Evolutionary conservation across 2,329 filamentous ascomycete species (phyloP).

Genomic region (Aspergillus intermedius): DNA sequence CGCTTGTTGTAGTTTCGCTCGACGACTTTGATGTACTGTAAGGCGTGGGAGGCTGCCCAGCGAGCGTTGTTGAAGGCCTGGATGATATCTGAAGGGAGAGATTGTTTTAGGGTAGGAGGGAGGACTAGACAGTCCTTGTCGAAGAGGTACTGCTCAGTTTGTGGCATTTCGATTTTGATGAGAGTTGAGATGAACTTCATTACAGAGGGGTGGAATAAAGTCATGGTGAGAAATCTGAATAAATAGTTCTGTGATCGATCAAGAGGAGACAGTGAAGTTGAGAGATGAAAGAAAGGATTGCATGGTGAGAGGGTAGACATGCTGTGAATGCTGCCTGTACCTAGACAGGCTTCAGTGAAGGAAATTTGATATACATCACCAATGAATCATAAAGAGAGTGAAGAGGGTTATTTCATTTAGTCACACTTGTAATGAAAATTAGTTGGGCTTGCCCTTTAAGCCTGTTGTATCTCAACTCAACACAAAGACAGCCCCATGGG

Average conservation of each 20-base stretch:
- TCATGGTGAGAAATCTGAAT: too few relatives aligned
- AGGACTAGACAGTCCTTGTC: constrained; percentile 8
- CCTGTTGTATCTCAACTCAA: background rate
- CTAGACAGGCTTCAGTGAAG: background rate
- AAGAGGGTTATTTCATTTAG: too few relatives aligned
- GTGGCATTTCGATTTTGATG: background rate
- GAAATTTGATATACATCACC: too few relatives aligned
- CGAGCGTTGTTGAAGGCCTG: constrained; percentile 10
- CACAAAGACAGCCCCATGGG: background rate
- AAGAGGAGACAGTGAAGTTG: background rate
- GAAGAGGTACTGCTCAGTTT: constrained; percentile 9
- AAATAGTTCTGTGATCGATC: too few relatives aligned
- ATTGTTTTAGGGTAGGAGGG: constrained; percentile 10
- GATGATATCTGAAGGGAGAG: constrained; percentile 3
- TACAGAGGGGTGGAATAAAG: background rate
- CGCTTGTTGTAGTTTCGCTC: constrained; percentile 11
- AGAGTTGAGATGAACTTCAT: background rate
- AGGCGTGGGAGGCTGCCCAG: constrained; percentile 10
- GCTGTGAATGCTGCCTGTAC: background rate
- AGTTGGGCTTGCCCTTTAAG: too few relatives aligned
- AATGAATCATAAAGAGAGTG: too few relatives aligned
- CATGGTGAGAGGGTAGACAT: background rate
- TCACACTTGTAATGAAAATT: too few relatives aligned
- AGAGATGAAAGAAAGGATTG: background rate
- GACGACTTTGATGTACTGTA: constrained; percentile 11